Base-by-base conservation (phyloP, 768 basidiomycete species). In the Lactarius hatsudake region DNA sequence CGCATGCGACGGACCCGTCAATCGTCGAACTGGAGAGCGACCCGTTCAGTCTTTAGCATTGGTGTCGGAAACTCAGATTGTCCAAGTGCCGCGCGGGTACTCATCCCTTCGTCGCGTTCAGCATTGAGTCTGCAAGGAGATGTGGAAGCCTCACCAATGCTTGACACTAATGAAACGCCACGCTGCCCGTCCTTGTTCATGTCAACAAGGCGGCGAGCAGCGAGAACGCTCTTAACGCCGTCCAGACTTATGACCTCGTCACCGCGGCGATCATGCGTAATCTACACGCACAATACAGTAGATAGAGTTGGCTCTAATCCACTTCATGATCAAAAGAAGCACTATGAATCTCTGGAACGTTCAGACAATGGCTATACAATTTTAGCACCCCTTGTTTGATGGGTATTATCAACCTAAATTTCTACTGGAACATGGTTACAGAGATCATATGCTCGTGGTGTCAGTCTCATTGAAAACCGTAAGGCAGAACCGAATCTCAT, bases 91-190 rank as follows among this genome's bases (percentile, higher is more conserved):
- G 34, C 93, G 75, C 1, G 95, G 91, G 76, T 92, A 81, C 78
- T 99, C 97, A 45, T 91, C 95, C 96, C 96, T 98, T 68, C 32
- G 13, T 42, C 23, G 51, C 0, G 34, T 66, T 78, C 45, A 77
- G 65, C 18, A 68, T 61, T 42, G 43, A 43, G 32, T 59, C 23
- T 9, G 28, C 8, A 17, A 42, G 66, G 20, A 56, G 34, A 34
- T 30, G 58, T 43, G 70, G 15, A 42, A 65, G 45, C 78, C 86
- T 76, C 66, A 96, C 96, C 97, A 99, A 74, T 99, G 97, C 77
- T 99, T 99, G 63, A 98, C 85, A 38, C 87, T 86, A 94, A 98
- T 98, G 76, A 99, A 99, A 20, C 84, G 89, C 97, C 97, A 99
- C 0, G 93, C 96, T 84, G 96, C 12, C 97, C 96, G 9, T 81